A percentile compares a stretch with the other conserved stretches of the same genome.
Conservation (phyloP, 495 filamentous ascomycete genomes). For the Aspergillus taichungensis region DNA sequence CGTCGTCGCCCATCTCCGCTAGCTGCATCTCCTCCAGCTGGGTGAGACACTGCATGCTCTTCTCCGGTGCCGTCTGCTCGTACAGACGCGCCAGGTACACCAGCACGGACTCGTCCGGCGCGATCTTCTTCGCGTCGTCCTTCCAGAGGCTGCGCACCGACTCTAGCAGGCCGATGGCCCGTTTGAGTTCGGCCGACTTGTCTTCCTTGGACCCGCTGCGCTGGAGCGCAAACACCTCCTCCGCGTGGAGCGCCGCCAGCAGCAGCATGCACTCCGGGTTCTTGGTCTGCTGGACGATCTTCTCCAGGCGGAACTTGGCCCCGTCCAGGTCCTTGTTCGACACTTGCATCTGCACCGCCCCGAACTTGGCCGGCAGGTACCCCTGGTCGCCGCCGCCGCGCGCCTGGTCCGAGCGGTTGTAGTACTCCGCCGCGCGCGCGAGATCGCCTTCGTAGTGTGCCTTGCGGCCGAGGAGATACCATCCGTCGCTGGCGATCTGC, state of each 20-base stretch:
- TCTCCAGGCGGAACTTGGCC: conserved; percentile 88
- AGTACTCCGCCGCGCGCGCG: conserved; percentile 67
- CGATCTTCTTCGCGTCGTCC: conserved; percentile 70
- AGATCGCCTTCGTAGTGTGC: conserved; percentile 66
- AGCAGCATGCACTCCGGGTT: conserved; percentile 87
- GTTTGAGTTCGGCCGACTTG: conserved; percentile 70
- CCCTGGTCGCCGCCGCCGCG: conserved; percentile 80
- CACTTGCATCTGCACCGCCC: conserved; percentile 78
- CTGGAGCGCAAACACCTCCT: conserved; percentile 81
- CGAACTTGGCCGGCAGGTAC: conserved; percentile 88
- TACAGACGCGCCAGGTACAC: conserved; percentile 88
- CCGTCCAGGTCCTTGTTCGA: conserved; percentile 76
- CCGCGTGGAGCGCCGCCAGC: conserved; percentile 80
- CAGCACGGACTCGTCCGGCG: conserved; percentile 77
- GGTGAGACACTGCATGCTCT: conserved; percentile 79
- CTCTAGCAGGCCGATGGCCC: conserved; percentile 75
- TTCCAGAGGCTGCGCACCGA: conserved; percentile 84
- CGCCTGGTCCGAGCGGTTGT: conserved; percentile 79
- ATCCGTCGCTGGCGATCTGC: conserved; percentile 89
- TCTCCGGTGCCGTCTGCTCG: conserved; percentile 75
- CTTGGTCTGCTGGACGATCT: conserved; percentile 78
- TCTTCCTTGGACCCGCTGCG: conserved; percentile 70
- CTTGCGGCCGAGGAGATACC: conserved; percentile 87
- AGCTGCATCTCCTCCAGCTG: conserved; percentile 85
- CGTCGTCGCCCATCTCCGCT: conserved; percentile 59